Conservation (phyloP, 1,284 basidiomycete genomes). For the Ganoderma sinense region DNA sequence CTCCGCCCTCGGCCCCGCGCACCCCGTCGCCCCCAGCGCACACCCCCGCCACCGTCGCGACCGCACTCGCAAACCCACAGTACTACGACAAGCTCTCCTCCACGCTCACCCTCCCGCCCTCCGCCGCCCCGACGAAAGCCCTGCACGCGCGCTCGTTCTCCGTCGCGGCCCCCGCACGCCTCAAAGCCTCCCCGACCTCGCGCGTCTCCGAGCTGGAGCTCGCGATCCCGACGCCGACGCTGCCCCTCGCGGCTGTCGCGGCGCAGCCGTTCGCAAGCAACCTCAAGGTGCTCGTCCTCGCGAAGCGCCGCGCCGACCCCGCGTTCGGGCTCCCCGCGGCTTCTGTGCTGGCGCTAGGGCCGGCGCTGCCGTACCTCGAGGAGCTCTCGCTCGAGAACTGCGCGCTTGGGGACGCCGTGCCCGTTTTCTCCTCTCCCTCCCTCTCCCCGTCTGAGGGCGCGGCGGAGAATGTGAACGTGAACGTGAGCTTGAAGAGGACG, state of each 20-base stretch:
- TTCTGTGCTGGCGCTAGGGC: slow-evolving; percentile 32
- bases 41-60: slow-evolving; percentile 31
- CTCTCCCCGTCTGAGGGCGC: slow-evolving; percentile 28
- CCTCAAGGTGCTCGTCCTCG: slow-evolving; percentile 67
- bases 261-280: slow-evolving; percentile 67
- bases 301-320: slow-evolving; percentile 69
- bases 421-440: slow-evolving; percentile 45
- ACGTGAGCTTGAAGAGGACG: slow-evolving; percentile 49
- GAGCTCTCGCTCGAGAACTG: slow-evolving; percentile 79
- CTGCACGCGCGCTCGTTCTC: slow-evolving; percentile 71
- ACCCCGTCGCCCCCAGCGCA: slow-evolving; percentile 25
- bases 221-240: slow-evolving; percentile 67
- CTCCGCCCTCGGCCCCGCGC: slow-evolving; percentile 25
- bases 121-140: slow-evolving; percentile 57
- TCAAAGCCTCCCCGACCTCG: slow-evolving; percentile 19
- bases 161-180: slow-evolving; percentile 43
- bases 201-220: slow-evolving; percentile 48
- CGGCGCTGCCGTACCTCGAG: slow-evolving; percentile 67
- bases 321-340: slow-evolving; percentile 60
- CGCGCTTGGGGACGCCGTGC: slow-evolving; percentile 62
- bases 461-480: no score
- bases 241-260: slow-evolving; percentile 69
- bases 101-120: slow-evolving; percentile 71
- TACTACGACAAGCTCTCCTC: slow-evolving; percentile 63
- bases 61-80: slow-evolving; percentile 56